phyloP scores from a whole-genome alignment of 2,329 filamentous ascomycete species.

The Colletotrichum orbiculare region DNA sequence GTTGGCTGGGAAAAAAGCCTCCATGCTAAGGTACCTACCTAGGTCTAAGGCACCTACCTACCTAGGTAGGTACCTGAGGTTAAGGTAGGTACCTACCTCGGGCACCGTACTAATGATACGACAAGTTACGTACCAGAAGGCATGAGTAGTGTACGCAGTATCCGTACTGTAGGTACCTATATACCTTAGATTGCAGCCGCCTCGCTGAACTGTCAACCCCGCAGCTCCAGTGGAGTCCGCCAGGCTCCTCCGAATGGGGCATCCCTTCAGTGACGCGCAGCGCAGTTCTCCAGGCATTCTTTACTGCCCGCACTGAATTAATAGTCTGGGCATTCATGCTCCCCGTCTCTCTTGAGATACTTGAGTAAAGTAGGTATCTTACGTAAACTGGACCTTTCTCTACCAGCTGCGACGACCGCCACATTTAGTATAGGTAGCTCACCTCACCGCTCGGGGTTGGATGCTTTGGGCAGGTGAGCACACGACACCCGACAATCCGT shows the following conservation, averaged over 20 bases:
- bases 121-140: too few relatives aligned
- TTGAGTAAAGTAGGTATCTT: too few relatives aligned
- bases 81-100: not conserved
- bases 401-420: not conserved
- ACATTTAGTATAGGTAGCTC: not conserved
- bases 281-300: constrained; percentile 29
- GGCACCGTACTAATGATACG: too few relatives aligned
- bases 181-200: not conserved
- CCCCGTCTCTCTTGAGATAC: not conserved
- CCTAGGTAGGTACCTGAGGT: not conserved
- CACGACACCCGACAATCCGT: constrained; percentile 18
- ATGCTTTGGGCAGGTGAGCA: constrained; percentile 32
- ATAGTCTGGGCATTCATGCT: not conserved
- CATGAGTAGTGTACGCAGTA: too few relatives aligned
- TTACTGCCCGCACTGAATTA: constrained; percentile 12
- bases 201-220: constrained; percentile 19
- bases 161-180: not conserved
- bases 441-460: constrained; percentile 1
- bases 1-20: not conserved
- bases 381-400: not conserved
- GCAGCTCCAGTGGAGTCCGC: constrained; percentile 18
- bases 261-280: constrained; percentile 17
- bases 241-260: constrained; percentile 5
- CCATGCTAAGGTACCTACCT: not conserved
- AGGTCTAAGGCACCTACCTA: not conserved